Conservation (phyloP, 352 stramenopile species). For the Thraustotheca clavata region DNA sequence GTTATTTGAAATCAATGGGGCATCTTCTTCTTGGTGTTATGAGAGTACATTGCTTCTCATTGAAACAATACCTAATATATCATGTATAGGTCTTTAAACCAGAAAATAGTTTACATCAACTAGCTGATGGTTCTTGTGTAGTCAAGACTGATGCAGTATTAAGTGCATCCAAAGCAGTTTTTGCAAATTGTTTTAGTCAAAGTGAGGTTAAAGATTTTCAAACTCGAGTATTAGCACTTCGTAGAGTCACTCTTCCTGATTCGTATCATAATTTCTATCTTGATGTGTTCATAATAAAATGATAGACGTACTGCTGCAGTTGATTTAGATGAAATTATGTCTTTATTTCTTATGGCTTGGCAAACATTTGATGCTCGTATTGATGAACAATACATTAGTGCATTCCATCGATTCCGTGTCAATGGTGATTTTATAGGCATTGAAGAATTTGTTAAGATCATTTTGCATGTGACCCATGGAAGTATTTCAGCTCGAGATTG, state of each 20-base stretch:
- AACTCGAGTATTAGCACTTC: constrained; percentile 30
- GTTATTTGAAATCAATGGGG: constrained; percentile 51
- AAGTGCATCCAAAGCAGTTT: constrained; percentile 31
- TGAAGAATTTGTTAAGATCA: constrained; percentile 65
- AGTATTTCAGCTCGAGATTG: constrained; percentile 43
- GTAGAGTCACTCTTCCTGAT: not conserved
- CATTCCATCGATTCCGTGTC: constrained; percentile 35
- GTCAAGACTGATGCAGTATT: constrained; percentile 31
- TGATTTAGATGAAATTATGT: constrained; percentile 63
- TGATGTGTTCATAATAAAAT: not conserved
- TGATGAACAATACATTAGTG: constrained; percentile 43
- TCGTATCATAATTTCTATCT: not conserved
- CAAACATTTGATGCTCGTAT: constrained; percentile 32
- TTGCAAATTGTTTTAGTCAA: constrained; percentile 35
- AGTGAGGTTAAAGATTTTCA: constrained; percentile 31
- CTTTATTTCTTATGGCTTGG: constrained; percentile 49
- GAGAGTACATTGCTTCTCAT: constrained; percentile 18
- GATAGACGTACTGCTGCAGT: constrained; percentile 24
- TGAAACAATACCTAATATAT: not conserved
- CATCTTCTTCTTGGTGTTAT: constrained; percentile 62
- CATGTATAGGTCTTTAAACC: constrained; percentile 39
- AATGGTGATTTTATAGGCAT: constrained; percentile 45
- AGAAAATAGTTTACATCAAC: constrained; percentile 48
- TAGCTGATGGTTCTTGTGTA: constrained; percentile 36
- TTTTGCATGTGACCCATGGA: constrained; percentile 45